Base-by-base conservation (phyloP, 2,329 filamentous ascomycete species). In the Dothiorella sarmentorum region DNA sequence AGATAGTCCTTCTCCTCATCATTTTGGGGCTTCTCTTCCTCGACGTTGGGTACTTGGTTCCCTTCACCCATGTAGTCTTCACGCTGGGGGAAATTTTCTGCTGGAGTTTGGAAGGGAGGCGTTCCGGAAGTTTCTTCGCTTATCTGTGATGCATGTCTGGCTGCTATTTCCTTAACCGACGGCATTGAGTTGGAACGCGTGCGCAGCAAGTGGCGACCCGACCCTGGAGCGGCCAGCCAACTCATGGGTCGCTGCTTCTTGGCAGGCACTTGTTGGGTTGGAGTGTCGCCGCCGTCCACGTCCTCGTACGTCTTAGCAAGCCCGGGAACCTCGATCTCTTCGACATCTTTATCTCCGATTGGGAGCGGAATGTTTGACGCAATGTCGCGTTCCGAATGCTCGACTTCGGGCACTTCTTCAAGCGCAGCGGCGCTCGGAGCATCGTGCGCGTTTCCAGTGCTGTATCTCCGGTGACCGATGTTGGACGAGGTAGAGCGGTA, bases 301-400 rank as follows among this genome's bases (percentile, higher is more conserved):
- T 77, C 77, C 53, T 88, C 87, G 13, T 79, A 84, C 1, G 81
- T 44, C 83, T 52, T 13, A 5, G 49, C 49, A 4, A 91, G 78
- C 0, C 88, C 88, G 3, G 89, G 88, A 43, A 91, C 82, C 67
- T 94, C 89, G 40, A 95, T 94, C 69, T 95, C 90, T 44, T 87
- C 82, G 7, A 93, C 75, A 67, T 95, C 90, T 47, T 85, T 81
- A 33, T 84, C 79, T 22, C 78, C 78, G 38, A 86, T 76, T 0
- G 89, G 89, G 9, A 94, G 75, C n/a, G 89, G 85, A 61, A 92
- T 82, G 38, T 79, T 78, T 6, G 83, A 80, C 7, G 86, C 75
- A 40, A 82, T 70, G 6, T 76, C 71, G 7, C 72, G 73, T 59
- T 78, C 77, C 17, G 75, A 69, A 53, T 74, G 68, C 61, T 74